phyloP scores from a whole-genome alignment of 2,329 filamentous ascomycete species.

The Botrytis medusae region DNA sequence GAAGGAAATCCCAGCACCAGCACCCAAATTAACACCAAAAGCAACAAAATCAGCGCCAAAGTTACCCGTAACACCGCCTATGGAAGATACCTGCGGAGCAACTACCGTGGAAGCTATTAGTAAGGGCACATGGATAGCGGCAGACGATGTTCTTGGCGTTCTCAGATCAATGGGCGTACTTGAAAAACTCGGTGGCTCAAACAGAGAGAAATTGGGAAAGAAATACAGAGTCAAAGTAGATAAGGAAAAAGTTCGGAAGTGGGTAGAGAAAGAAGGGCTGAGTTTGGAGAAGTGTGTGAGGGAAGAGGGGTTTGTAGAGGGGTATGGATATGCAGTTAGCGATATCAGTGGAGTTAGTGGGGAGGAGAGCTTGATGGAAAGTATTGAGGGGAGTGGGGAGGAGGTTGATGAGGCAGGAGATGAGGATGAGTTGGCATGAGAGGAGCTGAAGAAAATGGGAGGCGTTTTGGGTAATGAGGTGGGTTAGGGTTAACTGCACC shows the following conservation, averaged over 20 bases:
- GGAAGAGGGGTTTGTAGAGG: conserved; percentile 70
- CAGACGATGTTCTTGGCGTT: conserved; percentile 78
- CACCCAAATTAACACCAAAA: background rate
- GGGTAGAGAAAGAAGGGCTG: conserved; percentile 73
- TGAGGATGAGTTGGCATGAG: background rate
- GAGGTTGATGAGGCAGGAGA: conserved; percentile 31
- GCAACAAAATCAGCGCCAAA: background rate
- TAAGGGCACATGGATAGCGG: conserved; percentile 75
- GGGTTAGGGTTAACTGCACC: background rate
- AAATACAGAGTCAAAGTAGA: conserved; percentile 53
- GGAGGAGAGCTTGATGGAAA: conserved; percentile 4
- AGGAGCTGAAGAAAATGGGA: background rate
- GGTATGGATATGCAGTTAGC: conserved; percentile 53
- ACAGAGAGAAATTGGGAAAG: conserved; percentile 43
- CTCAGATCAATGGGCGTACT: conserved; percentile 78
- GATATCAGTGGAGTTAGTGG: conserved; percentile 26
- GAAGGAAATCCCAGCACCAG: background rate
- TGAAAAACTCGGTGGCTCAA: conserved; percentile 51
- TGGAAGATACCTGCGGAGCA: background rate
- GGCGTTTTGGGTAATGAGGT: background rate
- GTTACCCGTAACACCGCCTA: background rate
- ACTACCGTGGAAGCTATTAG: conserved; percentile 64
- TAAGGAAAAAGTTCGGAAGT: conserved; percentile 52
- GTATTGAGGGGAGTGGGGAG: background rate
- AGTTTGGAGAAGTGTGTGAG: conserved; percentile 67